Evolutionary conservation across 345 rosid genomes (phyloP).

Genomic region (Ceriops tagal): DNA sequence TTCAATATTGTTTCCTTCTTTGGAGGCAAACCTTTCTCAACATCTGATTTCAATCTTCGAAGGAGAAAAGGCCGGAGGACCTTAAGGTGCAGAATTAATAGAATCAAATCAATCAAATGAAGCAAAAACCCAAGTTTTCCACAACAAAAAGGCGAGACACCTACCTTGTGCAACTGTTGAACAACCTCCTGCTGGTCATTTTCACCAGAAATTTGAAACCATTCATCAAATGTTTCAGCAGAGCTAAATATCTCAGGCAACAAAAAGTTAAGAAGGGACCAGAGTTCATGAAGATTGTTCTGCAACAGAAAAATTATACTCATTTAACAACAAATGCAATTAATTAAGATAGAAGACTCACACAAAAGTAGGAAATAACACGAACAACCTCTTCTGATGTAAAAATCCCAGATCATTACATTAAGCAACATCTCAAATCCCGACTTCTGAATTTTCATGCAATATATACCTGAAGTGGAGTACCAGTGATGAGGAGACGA

Average conservation of each 20-base stretch:
- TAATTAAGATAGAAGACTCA: background rate
- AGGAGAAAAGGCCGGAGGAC: constrained; percentile 98
- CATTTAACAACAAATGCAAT: background rate
- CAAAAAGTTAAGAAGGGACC: constrained; percentile 96
- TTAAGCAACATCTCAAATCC: background rate
- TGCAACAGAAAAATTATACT: constrained; percentile 33
- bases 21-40: constrained; percentile 97
- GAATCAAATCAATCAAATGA: constrained; percentile 10
- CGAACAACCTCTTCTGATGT: background rate
- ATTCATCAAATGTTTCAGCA: constrained; percentile 99
- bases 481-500: constrained; percentile 92
- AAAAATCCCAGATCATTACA: background rate
- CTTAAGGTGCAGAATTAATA: constrained; percentile 32
- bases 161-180: constrained; percentile 96
- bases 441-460: background rate
- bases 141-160: background rate
- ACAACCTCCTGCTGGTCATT: constrained; percentile 99
- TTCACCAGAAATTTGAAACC: constrained; percentile 99
- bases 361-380: background rate
- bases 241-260: constrained; percentile 96
- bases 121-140: background rate
- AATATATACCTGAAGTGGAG: constrained; percentile 90
- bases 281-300: constrained; percentile 98
- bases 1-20: constrained; percentile 97
- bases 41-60: constrained; percentile 92